Evolutionary conservation across 164 flowering plant genomes (phyloP), one percentile per base, ranked within the genome.

Genomic region (Aristolochia californica): DNA sequence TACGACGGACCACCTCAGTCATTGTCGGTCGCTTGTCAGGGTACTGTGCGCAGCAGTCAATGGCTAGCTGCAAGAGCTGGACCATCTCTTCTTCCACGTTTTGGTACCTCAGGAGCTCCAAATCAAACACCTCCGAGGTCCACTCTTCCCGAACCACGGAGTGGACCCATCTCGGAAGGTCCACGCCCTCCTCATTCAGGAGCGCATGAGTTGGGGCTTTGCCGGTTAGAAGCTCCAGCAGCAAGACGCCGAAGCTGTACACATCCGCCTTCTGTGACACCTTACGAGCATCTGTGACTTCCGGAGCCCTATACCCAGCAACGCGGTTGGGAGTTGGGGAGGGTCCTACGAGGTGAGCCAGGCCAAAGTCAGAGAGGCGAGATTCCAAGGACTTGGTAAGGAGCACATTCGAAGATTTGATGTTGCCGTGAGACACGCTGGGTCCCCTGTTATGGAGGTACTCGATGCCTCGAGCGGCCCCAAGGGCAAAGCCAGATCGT

Each of bases 121-220:
- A 64, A 57, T 91, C 97, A 55, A 91, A 87, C 26, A 91, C 91
- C 78, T 87, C 87, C 0, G 87, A 56, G 0, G 85, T 75, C 93
- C 91, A 91, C 59, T 88, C 90, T 47, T 91, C 96, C 21, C 75
- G 72, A 13, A 84, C 88, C 22, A 90, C 86, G 0, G 96, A 85
- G 45, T 81, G 91, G 18, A 87, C 97, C 97, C 97, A 91, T 53
- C 91, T 75, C 2, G 97, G 97, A 9, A 87, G 83, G 65, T 91
- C 96, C 0, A 87, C 94, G 2, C 91, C 97, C 34, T 85, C 97
- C 67, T 85, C 97, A 25, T 84, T 82, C 56, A 81, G 24, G 26
- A 74, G 56, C 25, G 91, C 61, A 44, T 91, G 89, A 0, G 84
- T 79, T 0, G 96, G 98, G 17, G 96, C 79, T 69, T 86, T 88